Conservation (phyloP, 176 grass and related monocot genomes). For the Aegilops speltoides region DNA sequence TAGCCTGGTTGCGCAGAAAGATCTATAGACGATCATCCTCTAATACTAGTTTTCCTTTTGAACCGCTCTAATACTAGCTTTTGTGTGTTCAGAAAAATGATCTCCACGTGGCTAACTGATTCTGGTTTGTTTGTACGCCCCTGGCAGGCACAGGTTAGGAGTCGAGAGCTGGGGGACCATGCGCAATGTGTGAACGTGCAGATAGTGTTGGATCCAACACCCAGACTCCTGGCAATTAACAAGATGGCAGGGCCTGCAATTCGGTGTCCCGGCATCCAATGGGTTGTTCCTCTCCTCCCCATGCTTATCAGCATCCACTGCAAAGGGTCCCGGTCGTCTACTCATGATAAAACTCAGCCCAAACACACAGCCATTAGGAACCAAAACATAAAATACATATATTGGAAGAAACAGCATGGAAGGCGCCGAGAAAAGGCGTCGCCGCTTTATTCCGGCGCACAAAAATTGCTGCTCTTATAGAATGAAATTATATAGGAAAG, state of each 20-base stretch:
- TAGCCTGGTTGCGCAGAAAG: not conserved
- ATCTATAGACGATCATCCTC: not conserved
- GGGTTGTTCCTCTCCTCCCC: not conserved
- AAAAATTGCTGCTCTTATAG: constrained; percentile 7
- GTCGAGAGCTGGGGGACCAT: constrained; percentile 25
- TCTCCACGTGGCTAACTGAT: not conserved
- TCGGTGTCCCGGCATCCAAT: constrained; percentile 29
- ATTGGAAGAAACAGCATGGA: constrained; percentile 38
- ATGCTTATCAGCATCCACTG: constrained; percentile 58
- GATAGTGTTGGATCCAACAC: constrained; percentile 45
- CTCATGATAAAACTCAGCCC: constrained; percentile 37
- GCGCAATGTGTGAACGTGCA: constrained; percentile 36
- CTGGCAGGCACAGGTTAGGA: constrained; percentile 24
- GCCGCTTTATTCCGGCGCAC: constrained; percentile 38
- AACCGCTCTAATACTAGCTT: not conserved
- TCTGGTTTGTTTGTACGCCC: constrained; percentile 6
- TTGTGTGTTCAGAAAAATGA: no score
- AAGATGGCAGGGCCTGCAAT: not conserved
- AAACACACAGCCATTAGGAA: constrained; percentile 24
- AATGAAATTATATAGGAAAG: constrained; percentile 18
- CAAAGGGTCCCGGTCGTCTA: constrained; percentile 21
- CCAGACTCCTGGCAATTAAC: constrained; percentile 35
- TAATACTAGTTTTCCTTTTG: no score
- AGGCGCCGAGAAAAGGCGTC: constrained; percentile 3
- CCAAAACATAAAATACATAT: constrained; percentile 46